Conservation (phyloP, 768 basidiomycete species). For the Lyophyllum decastes region DNA sequence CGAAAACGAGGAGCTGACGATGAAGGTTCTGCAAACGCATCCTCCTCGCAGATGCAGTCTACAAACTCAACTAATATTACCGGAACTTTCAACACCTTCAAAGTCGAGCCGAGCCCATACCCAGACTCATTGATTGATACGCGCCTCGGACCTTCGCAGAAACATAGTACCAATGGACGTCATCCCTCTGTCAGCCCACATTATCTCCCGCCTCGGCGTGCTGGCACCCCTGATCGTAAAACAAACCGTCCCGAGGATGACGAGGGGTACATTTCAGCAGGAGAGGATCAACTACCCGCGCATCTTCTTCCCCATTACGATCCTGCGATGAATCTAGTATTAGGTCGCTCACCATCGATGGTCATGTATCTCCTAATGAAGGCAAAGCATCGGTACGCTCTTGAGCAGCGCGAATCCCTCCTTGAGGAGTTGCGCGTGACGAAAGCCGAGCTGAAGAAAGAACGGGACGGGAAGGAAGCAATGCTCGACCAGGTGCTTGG, state of each 20-base stretch:
- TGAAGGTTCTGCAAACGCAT: slow-evolving; percentile 23
- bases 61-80: slow-evolving; percentile 24
- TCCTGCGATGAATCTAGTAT: slow-evolving; percentile 60
- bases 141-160: slow-evolving; percentile 17
- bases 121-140: slow-evolving; percentile 40
- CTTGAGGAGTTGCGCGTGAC: slow-evolving; percentile 63
- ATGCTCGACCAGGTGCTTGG: slow-evolving; percentile 56
- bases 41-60: slow-evolving; percentile 23
- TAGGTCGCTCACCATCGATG: slow-evolving; percentile 69
- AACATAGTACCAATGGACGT: slow-evolving; percentile 18
- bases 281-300: slow-evolving; percentile 51
- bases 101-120: slow-evolving; percentile 53
- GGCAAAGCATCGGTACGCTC: slow-evolving; percentile 72
- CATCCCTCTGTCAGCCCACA: slow-evolving; percentile 19
- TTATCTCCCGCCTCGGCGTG: slow-evolving; percentile 5
- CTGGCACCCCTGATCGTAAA: slow-evolving; percentile 11
- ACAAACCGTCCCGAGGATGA: slow-evolving; percentile 31
- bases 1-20: slow-evolving; percentile 62
- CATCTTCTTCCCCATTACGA: slow-evolving; percentile 54
- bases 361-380: slow-evolving; percentile 74
- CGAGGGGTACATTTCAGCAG: slow-evolving; percentile 36
- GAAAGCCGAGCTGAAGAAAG: slow-evolving; percentile 50
- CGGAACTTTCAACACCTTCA: slow-evolving; percentile 59
- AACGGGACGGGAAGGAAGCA: slow-evolving; percentile 62
- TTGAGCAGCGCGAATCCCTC: slow-evolving; percentile 68